Conservation (phyloP, 1,284 basidiomycete species). For the Termitomyces sp. region DNA sequence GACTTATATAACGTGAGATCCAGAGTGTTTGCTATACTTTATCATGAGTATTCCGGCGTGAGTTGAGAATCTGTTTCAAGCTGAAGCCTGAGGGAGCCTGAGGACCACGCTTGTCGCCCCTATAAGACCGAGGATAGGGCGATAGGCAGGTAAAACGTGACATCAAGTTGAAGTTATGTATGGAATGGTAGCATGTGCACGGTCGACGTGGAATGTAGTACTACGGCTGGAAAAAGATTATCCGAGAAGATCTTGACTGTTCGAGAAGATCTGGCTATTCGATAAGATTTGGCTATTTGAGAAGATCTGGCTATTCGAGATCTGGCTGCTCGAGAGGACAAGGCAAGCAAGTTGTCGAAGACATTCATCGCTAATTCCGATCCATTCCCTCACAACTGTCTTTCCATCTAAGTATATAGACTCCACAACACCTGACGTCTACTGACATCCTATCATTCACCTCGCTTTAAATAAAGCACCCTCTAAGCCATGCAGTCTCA, state of each 20-base stretch:
- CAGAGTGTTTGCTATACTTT: slow-evolving; percentile 1
- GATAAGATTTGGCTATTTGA: background rate
- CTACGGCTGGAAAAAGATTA: too few species aligned
- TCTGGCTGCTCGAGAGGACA: background rate
- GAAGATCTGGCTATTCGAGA: background rate
- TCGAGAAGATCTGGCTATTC: background rate
- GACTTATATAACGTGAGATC: slow-evolving; percentile 8
- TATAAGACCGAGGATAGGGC: too few species aligned
- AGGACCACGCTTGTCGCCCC: too few species aligned
- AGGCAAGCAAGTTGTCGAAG: background rate
- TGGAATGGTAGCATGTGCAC: too few species aligned
- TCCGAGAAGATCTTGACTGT: background rate
- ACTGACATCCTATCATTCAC: background rate
- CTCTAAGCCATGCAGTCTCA: slow-evolving; percentile 47
- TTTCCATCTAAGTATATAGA: background rate
- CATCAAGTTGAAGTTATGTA: too few species aligned
- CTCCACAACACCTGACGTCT: too few species aligned
- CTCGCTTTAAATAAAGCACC: background rate
- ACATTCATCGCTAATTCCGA: background rate
- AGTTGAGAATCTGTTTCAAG: background rate
- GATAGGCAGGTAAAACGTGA: too few species aligned
- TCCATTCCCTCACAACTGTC: background rate
- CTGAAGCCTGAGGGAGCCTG: too few species aligned
- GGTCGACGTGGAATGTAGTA: too few species aligned
- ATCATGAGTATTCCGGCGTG: background rate